phyloP scores from a whole-genome alignment of 2,329 filamentous ascomycete genomes.

The Fusarium nygamai region DNA sequence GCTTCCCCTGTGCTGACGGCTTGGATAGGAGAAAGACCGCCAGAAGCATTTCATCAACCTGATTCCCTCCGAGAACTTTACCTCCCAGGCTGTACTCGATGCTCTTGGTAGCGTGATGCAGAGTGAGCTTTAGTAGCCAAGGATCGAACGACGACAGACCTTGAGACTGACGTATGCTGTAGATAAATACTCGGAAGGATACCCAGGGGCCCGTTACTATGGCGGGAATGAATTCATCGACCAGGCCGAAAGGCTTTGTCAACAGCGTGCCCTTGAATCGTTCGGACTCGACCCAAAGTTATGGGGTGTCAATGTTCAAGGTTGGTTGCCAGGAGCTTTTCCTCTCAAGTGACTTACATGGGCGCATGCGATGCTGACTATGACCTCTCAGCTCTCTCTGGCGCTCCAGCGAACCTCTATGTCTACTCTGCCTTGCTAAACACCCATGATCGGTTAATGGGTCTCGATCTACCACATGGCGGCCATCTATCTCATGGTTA shows the following conservation, averaged over 20 bases:
- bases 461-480: conserved; percentile 93
- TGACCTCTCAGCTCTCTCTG: conserved; percentile 74
- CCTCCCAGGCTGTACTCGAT: conserved; percentile 90
- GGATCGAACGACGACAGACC: neutral
- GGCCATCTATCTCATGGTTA: conserved; percentile 97
- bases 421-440: conserved; percentile 95
- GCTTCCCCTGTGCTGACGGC: neutral
- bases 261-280: conserved; percentile 86
- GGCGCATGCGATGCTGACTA: conserved; percentile 15
- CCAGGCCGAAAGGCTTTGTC: conserved; percentile 86
- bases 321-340: conserved; percentile 57
- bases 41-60: conserved; percentile 99
- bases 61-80: conserved; percentile 96
- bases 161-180: conserved; percentile 6
- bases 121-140: conserved; percentile 63
- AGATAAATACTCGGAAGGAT: conserved; percentile 99
- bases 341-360: neutral
- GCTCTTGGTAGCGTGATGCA: conserved; percentile 95
- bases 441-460: conserved; percentile 95
- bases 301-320: conserved; percentile 97
- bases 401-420: conserved; percentile 80
- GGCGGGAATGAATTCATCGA: conserved; percentile 98
- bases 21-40: conserved; percentile 83
- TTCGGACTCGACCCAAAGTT: conserved; percentile 85
- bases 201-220: conserved; percentile 95